Conservation (phyloP, 129 eudicot species). For the Helianthus tuberosus region DNA sequence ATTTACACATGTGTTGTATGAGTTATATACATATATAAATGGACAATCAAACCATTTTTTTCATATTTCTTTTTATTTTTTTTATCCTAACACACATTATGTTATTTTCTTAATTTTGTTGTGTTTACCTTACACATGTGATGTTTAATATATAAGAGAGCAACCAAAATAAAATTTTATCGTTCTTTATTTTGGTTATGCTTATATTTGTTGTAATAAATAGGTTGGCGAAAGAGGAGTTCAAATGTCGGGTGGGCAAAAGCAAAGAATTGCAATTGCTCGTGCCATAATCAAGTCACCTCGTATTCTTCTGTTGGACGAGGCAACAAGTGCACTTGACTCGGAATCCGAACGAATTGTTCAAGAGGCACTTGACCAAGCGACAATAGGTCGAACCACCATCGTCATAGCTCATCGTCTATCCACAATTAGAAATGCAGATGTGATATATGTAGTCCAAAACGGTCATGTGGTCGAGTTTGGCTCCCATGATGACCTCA, state of each 20-base stretch:
- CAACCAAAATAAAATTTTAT: too few relatives aligned
- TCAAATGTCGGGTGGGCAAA: constrained; percentile 98
- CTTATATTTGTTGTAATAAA: background rate
- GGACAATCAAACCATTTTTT: too few relatives aligned
- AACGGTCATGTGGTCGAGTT: constrained; percentile 67
- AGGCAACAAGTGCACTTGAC: constrained; percentile 96
- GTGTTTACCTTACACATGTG: too few relatives aligned
- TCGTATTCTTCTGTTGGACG: constrained; percentile 81
- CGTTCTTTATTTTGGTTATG: too few relatives aligned
- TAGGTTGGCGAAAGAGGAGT: constrained; percentile 95
- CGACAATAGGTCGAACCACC: constrained; percentile 71
- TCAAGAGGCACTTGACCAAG: constrained; percentile 91
- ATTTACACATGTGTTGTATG: too few relatives aligned
- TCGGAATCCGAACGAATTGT: constrained; percentile 80
- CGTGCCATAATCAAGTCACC: constrained; percentile 87
- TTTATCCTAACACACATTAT: too few relatives aligned
- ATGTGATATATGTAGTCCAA: constrained; percentile 64
- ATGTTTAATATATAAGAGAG: too few relatives aligned
- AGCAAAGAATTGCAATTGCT: constrained; percentile 90
- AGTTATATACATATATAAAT: too few relatives aligned
- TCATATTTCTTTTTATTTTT: too few relatives aligned
- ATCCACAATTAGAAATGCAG: constrained; percentile 80
- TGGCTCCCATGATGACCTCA: constrained; percentile 75
- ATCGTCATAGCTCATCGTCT: constrained; percentile 89
- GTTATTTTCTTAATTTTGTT: too few relatives aligned